Evolutionary conservation across 768 basidiomycete species (phyloP).

Genomic region (Termitomyces sp.): DNA sequence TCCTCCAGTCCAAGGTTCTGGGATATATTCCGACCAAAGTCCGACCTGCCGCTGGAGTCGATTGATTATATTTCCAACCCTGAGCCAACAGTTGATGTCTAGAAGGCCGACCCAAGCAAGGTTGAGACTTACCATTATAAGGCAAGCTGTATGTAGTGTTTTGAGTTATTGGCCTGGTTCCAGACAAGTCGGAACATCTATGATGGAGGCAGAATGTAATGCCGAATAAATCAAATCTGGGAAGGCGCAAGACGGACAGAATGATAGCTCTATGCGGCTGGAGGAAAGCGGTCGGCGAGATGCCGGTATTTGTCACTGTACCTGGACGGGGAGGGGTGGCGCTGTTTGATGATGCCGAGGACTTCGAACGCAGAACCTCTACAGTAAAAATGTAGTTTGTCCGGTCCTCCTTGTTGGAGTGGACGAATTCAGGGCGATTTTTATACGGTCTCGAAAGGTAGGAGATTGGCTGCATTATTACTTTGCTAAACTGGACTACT

Average conservation of each 20-base stretch:
- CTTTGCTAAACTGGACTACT: too few relatives aligned
- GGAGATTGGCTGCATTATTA: too few relatives aligned
- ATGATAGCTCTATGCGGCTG: not conserved
- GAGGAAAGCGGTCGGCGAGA: too few relatives aligned
- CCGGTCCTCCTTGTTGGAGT: too few relatives aligned
- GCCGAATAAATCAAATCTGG: not conserved
- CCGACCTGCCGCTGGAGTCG: not conserved
- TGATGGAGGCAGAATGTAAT: too few relatives aligned
- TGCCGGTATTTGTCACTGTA: too few relatives aligned
- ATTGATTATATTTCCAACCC: not conserved
- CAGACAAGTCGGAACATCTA: not conserved
- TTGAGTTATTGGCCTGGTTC: not conserved
- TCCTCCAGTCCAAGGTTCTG: not conserved
- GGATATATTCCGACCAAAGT: not conserved
- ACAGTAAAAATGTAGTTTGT: too few relatives aligned
- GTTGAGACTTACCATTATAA: not conserved
- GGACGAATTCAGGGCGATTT: too few relatives aligned
- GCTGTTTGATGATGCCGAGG: too few relatives aligned
- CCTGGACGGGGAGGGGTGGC: too few relatives aligned
- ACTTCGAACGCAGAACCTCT: too few relatives aligned
- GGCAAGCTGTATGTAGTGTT: not conserved
- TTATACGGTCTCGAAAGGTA: too few relatives aligned
- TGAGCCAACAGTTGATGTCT: not conserved
- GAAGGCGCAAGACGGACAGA: not conserved
- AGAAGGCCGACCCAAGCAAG: not conserved